Percentiles rank a stretch among this genome's conserved stretches.
Conservation (phyloP, 345 rosid genomes). For the Lepidium didymum region DNA sequence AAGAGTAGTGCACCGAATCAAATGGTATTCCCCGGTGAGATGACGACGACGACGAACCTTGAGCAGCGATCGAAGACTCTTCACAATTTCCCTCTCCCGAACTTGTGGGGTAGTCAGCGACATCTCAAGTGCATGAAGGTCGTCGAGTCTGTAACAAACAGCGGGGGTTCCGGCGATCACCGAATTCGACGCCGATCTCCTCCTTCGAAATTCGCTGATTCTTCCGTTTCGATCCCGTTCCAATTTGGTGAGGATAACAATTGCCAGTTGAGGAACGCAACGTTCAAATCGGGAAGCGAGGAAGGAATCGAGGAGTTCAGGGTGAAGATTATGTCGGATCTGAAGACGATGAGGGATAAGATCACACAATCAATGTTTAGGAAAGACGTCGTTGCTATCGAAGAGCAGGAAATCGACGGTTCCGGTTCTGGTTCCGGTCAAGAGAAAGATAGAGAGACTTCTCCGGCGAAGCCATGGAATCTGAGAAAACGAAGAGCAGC, state of each 20-base stretch:
- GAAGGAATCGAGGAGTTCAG: constrained; percentile 71
- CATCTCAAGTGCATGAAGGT: constrained; percentile 52
- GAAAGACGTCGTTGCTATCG: constrained; percentile 26
- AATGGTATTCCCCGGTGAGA: constrained; percentile 37
- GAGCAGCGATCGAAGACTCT: constrained; percentile 51
- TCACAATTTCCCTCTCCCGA: constrained; percentile 54
- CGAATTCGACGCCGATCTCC: constrained; percentile 38
- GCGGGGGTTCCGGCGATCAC: constrained; percentile 23
- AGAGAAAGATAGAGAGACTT: constrained; percentile 27
- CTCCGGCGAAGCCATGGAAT: constrained; percentile 63
- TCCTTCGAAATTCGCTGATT: constrained; percentile 20
- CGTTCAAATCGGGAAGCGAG: constrained; percentile 27
- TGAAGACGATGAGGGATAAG: constrained; percentile 42
- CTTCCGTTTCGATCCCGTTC: constrained; percentile 3
- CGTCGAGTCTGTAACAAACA: constrained; percentile 6
- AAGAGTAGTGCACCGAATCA: constrained; percentile 23
- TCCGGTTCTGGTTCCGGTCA: background rate
- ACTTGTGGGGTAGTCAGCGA: constrained; percentile 54
- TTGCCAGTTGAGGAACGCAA: constrained; percentile 3
- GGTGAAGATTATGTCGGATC: constrained; percentile 53
- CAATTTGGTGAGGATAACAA: background rate
- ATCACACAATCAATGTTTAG: constrained; percentile 38
- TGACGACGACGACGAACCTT: constrained; percentile 32
- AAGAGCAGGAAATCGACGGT: constrained; percentile 20
- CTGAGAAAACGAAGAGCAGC: constrained; percentile 71